These are phyloP conservation scores for Flueggea neowawraea DNA, from an alignment of 441 rosid species.

Conservation along the genomic window DNA sequence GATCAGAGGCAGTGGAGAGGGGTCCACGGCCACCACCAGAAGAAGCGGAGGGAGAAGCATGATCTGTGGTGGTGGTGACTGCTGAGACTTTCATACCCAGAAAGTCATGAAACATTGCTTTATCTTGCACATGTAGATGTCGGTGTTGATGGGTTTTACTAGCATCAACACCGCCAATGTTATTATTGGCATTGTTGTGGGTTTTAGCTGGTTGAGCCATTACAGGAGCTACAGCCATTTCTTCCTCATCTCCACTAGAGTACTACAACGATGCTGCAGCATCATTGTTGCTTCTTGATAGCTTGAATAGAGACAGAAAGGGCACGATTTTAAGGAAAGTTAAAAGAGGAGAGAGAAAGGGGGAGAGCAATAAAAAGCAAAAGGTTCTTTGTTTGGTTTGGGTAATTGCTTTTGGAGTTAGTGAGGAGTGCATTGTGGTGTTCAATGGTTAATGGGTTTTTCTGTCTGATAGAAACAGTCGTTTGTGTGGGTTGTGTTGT, in stretches of 20 bases:
- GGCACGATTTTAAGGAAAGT: slow-evolving; percentile 29
- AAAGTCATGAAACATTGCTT: slow-evolving; percentile 79
- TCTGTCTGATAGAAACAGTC: no score
- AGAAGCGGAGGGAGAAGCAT: slow-evolving; percentile 33
- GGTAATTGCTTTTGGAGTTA: not conserved
- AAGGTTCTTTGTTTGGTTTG: slow-evolving; percentile 23
- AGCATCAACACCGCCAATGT: no score
- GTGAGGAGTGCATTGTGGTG: no score
- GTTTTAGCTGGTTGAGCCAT: no score
- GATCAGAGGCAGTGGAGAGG: slow-evolving; percentile 83
- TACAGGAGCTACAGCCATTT: no score
- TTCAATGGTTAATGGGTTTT: no score
- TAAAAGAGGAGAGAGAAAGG: slow-evolving; percentile 8
- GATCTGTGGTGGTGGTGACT: slow-evolving; percentile 32
- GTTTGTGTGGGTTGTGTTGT: no score
- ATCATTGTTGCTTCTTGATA: no score
- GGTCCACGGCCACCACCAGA: slow-evolving; percentile 51
- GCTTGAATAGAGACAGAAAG: slow-evolving; percentile 11
- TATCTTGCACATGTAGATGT: slow-evolving; percentile 32
- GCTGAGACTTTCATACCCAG: slow-evolving; percentile 51
- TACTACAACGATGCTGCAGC: no score
- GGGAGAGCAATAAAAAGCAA: slow-evolving; percentile 37
- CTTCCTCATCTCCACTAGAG: no score
- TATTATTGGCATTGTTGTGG: no score
- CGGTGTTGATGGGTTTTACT: slow-evolving; percentile 10